Evolutionary conservation across 129 eudicot genomes (phyloP).

Genomic region (Kitagawia praeruptora): DNA sequence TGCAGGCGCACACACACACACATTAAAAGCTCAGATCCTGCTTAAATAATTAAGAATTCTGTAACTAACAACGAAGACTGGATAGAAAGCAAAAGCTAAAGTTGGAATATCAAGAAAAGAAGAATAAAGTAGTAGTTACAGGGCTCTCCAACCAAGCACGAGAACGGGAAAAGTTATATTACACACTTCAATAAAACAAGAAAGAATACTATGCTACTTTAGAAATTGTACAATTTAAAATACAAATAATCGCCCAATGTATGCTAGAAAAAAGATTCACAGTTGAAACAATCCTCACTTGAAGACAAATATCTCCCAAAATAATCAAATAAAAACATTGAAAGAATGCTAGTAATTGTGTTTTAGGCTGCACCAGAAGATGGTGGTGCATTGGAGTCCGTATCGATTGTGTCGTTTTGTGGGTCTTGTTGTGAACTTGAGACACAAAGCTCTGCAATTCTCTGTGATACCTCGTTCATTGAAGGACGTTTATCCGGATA

Average conservation of each 20-base stretch:
- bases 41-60: neutral
- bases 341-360: slow-evolving; percentile 12
- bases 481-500: slow-evolving; percentile 73
- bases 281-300: slow-evolving; percentile 17
- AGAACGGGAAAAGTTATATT: slow-evolving; percentile 4
- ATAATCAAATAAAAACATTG: neutral
- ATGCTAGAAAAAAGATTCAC: slow-evolving; percentile 17
- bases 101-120: neutral
- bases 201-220: slow-evolving; percentile 26
- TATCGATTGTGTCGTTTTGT: slow-evolving; percentile 25
- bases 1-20: neutral
- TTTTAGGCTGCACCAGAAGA: slow-evolving; percentile 9
- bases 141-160: slow-evolving; percentile 8
- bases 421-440: slow-evolving; percentile 26
- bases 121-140: slow-evolving; percentile 4
- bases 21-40: slow-evolving; percentile 1
- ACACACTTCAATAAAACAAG: slow-evolving; percentile 20
- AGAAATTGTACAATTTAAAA: slow-evolving; percentile 7
- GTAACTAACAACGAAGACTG: neutral
- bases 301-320: slow-evolving; percentile 23
- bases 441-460: slow-evolving; percentile 55
- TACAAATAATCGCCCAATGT: neutral
- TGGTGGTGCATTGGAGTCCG: slow-evolving; percentile 14
- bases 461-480: slow-evolving; percentile 53
- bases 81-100: slow-evolving; percentile 6